phyloP scores from a whole-genome alignment of 192 early-diverging fungal species.

The Irineochytrium annulatum region DNA sequence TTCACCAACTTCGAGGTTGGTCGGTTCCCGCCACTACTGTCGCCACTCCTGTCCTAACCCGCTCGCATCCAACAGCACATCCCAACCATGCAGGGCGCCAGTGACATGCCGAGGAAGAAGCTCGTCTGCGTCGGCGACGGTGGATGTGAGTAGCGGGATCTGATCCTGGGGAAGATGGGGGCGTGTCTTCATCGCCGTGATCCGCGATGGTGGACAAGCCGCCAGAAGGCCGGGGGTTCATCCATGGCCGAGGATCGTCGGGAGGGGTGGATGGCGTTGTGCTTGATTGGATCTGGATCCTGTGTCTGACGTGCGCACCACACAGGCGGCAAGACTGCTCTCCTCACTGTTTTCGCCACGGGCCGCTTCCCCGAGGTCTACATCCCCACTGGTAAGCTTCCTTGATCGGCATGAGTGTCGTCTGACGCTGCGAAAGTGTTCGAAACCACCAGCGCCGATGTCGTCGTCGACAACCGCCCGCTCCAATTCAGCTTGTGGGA shows the following conservation, averaged over 20 bases:
- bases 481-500: conserved; percentile 81
- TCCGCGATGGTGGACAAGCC: too few species aligned
- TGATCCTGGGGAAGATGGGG: too few species aligned
- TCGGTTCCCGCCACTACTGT: too few species aligned
- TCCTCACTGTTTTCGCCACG: conserved; percentile 78
- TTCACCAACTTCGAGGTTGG: too few species aligned
- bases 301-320: too few species aligned
- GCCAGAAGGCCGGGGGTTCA: too few species aligned
- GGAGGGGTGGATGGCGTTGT: too few species aligned
- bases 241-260: too few species aligned
- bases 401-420: conserved; percentile 35
- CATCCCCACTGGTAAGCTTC: conserved; percentile 22
- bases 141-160: not conserved
- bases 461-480: conserved; percentile 46
- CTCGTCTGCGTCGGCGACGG: conserved; percentile 19
- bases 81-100: not conserved
- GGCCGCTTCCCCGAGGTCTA: conserved; percentile 69
- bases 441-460: conserved; percentile 16
- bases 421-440: conserved; percentile 52
- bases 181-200: too few species aligned
- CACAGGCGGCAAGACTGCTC: conserved; percentile 64
- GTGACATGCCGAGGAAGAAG: conserved; percentile 9
- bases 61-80: too few species aligned
- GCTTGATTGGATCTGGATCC: too few species aligned
- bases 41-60: too few species aligned